Percentiles rank a stretch among this genome's conserved stretches.
These are phyloP conservation scores for Monosporozyma aquatica DNA, from an alignment of 805 yeast genomes.

Conservation along the genomic window DNA sequence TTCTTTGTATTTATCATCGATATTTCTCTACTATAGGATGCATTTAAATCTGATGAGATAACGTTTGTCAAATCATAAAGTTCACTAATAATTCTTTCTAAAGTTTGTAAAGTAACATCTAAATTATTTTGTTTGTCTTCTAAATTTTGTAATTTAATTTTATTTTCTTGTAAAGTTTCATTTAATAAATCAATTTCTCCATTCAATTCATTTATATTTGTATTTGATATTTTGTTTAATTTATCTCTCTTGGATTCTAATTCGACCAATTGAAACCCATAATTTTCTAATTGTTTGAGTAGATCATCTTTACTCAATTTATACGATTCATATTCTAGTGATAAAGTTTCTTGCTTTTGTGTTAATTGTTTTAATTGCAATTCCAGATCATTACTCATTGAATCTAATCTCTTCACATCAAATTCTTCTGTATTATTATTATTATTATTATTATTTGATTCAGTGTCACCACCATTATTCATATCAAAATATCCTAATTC, in stretches of 20 bases:
- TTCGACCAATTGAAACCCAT: constrained; percentile 48
- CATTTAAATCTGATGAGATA: constrained; percentile 39
- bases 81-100: constrained; percentile 33
- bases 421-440: constrained; percentile 3
- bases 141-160: constrained; percentile 31
- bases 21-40: constrained; percentile 30
- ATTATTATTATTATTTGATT: background rate
- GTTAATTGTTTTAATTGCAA: constrained; percentile 52
- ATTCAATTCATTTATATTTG: constrained; percentile 47
- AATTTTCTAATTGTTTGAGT: constrained; percentile 51
- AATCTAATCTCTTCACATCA: constrained; percentile 36
- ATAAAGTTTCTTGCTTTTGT: constrained; percentile 50
- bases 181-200: constrained; percentile 44
- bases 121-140: constrained; percentile 45
- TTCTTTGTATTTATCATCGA: constrained; percentile 42
- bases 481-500: constrained; percentile 16
- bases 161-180: constrained; percentile 35
- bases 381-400: constrained; percentile 50
- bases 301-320: constrained; percentile 52
- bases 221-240: constrained; percentile 49
- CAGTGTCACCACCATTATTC: background rate
- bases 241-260: constrained; percentile 50
- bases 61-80: constrained; percentile 29
- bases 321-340: constrained; percentile 54
- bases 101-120: constrained; percentile 47